Percentiles rank a stretch among this genome's conserved stretches.
Evolutionary conservation across 1,284 basidiomycete genomes (phyloP).

Genomic region (Sphagnurus paluster): DNA sequence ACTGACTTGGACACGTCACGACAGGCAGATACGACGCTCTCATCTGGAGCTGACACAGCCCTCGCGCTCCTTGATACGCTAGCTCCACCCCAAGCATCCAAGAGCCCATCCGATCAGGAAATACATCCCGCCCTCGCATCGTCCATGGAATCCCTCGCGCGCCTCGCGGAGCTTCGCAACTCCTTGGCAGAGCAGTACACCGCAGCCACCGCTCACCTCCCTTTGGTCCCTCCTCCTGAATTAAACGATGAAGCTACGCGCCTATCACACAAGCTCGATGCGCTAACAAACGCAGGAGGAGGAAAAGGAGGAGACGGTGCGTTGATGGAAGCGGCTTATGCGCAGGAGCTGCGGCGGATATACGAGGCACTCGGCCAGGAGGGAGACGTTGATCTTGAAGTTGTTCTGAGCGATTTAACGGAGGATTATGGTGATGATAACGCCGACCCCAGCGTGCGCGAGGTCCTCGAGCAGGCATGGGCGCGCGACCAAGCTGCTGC

Average conservation of each 20-base stretch:
- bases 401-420: neutral
- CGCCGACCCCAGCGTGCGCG: conserved; percentile 2
- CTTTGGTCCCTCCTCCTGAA: neutral
- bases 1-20: neutral
- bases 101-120: neutral
- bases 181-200: conserved; percentile 8
- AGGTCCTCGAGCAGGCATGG: conserved; percentile 23
- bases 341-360: conserved; percentile 5
- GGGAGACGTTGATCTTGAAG: neutral
- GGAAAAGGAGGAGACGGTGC: neutral
- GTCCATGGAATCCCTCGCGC: conserved; percentile 4
- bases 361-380: conserved; percentile 4
- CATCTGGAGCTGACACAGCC: conserved; percentile 14
- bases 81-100: neutral
- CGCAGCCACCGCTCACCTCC: conserved; percentile 1
- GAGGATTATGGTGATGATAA: neutral
- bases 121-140: neutral
- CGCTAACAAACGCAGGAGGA: neutral
- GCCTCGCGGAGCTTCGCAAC: conserved; percentile 11
- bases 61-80: conserved; percentile 12
- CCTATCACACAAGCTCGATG: neutral
- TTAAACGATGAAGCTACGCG: conserved; percentile 1
- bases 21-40: conserved; percentile 20
- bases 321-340: conserved; percentile 11
- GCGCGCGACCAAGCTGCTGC: conserved; percentile 21